Percentiles rank a stretch among this genome's conserved stretches.
phyloP scores from a whole-genome alignment of 2,329 filamentous ascomycete genomes.

The Neocatenulostroma microsporum region DNA sequence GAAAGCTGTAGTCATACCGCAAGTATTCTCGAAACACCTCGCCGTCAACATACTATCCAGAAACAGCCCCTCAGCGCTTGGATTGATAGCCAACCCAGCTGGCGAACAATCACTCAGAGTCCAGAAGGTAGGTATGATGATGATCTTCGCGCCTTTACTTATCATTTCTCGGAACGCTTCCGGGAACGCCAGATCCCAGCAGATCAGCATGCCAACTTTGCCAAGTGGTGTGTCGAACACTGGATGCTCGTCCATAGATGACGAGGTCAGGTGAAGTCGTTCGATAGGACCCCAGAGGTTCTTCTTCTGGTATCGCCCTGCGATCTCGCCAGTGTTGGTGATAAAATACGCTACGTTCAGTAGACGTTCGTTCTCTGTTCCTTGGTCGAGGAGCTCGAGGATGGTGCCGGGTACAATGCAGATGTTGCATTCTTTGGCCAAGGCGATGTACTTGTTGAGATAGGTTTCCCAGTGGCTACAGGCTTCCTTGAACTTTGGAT shows the following conservation, averaged over 20 bases:
- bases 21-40: constrained; percentile 67
- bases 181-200: constrained; percentile 75
- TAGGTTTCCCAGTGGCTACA: constrained; percentile 52
- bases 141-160: constrained; percentile 58
- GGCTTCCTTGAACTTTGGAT: constrained; percentile 50
- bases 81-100: constrained; percentile 52
- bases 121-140: constrained; percentile 67
- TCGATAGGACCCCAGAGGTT: constrained; percentile 43
- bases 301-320: constrained; percentile 63
- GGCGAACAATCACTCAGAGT: constrained; percentile 45
- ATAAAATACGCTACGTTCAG: constrained; percentile 69
- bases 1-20: constrained; percentile 39
- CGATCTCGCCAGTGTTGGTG: constrained; percentile 51
- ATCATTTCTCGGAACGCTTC: constrained; percentile 69
- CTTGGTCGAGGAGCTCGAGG: constrained; percentile 45
- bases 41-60: constrained; percentile 55
- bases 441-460: constrained; percentile 51
- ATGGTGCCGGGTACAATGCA: constrained; percentile 66
- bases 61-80: constrained; percentile 56
- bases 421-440: constrained; percentile 58
- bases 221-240: constrained; percentile 56
- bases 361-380: constrained; percentile 33
- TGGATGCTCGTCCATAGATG: constrained; percentile 37
- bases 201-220: constrained; percentile 60
- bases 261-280: constrained; percentile 39